Conservation (phyloP, 1,139 yeast species). For the Tardiomyces depauwii region DNA sequence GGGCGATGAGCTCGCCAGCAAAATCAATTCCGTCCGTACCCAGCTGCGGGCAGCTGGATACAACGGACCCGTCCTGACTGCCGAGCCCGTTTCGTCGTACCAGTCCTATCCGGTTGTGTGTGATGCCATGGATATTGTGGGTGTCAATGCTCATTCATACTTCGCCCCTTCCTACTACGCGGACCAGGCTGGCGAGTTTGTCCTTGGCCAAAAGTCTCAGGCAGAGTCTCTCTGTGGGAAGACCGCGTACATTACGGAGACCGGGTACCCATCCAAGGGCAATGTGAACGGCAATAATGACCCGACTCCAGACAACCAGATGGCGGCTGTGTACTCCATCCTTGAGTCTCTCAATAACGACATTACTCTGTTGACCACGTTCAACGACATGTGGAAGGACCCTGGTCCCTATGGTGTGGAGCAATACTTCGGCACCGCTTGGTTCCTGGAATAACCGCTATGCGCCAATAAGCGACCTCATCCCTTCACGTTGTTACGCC, state of each 20-base stretch:
- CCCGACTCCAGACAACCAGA: slow-evolving; percentile 62
- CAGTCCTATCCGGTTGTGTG: slow-evolving; percentile 57
- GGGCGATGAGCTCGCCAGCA: slow-evolving; percentile 46
- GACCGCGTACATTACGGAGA: slow-evolving; percentile 53
- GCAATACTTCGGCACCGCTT: slow-evolving; percentile 68
- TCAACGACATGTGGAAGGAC: slow-evolving; percentile 74
- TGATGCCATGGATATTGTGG: slow-evolving; percentile 61
- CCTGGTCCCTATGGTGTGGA: slow-evolving; percentile 81
- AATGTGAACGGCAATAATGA: slow-evolving; percentile 56
- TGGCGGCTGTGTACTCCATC: slow-evolving; percentile 51
- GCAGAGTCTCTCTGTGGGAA: slow-evolving; percentile 22
- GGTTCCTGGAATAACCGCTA: slow-evolving; percentile 26
- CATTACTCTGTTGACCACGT: slow-evolving; percentile 61
- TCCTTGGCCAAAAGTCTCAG: slow-evolving; percentile 44
- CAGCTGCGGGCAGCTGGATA: slow-evolving; percentile 58
- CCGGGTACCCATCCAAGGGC: slow-evolving; percentile 84
- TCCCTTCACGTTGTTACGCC: slow-evolving; percentile 5
- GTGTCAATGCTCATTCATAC: slow-evolving; percentile 80
- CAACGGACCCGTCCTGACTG: slow-evolving; percentile 64
- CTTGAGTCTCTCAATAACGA: slow-evolving; percentile 41
- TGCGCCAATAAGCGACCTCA: background rate
- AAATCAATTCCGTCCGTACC: slow-evolving; percentile 52
- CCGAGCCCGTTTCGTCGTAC: slow-evolving; percentile 80
- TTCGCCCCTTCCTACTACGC: slow-evolving; percentile 57
- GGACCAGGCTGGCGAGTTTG: slow-evolving; percentile 59